A percentile compares a stretch with the other conserved stretches of the same genome.
Evolutionary conservation across 2,329 filamentous ascomycete genomes (phyloP).

Genomic region (Alternaria burnsii): DNA sequence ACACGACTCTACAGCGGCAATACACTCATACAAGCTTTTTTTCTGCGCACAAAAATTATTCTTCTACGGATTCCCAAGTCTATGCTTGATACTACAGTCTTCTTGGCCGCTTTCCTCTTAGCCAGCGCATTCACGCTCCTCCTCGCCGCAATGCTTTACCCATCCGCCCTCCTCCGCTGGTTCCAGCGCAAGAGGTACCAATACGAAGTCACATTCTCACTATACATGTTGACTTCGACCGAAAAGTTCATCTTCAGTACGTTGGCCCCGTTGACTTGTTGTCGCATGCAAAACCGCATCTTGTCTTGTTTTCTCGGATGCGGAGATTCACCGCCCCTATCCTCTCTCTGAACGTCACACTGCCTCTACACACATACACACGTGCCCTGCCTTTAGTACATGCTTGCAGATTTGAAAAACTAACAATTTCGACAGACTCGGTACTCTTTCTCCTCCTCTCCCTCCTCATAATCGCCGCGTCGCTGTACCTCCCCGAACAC

Average conservation of each 20-base stretch:
- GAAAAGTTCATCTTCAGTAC: constrained; percentile 98
- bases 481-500: constrained; percentile 94
- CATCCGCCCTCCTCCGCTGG: constrained; percentile 75
- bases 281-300: not conserved
- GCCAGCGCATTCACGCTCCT: constrained; percentile 51
- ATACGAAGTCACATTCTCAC: constrained; percentile 94
- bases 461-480: constrained; percentile 84
- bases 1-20: not conserved
- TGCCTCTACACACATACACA: not conserved
- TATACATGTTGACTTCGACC: constrained; percentile 96
- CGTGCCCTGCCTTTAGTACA: not conserved
- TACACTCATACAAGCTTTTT: not conserved
- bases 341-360: not conserved
- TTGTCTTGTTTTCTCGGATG: not conserved
- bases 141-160: constrained; percentile 56
- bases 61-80: not conserved
- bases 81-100: constrained; percentile 48
- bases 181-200: constrained; percentile 96
- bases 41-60: not conserved
- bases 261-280: constrained; percentile 45
- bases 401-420: not conserved
- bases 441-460: constrained; percentile 89
- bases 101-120: constrained; percentile 49
- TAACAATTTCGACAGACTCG: constrained; percentile 68
- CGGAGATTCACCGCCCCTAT: not conserved